Conservation (phyloP, 495 filamentous ascomycete genomes). For the Penicillium crystallinum region DNA sequence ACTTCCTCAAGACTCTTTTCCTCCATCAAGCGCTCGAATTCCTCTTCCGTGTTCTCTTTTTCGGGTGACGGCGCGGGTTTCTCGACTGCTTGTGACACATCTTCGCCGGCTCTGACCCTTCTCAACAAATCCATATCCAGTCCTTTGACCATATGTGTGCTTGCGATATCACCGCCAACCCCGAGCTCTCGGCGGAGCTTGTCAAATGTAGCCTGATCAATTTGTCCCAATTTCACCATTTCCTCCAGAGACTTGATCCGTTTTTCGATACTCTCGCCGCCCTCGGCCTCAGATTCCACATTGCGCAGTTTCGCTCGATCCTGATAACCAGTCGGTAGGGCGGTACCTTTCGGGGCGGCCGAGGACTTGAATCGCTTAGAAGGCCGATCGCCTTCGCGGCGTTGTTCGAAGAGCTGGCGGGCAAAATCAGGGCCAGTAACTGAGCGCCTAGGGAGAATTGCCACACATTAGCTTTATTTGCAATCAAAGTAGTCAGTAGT, state of each 20-base stretch:
- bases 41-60: constrained; percentile 59
- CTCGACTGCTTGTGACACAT: constrained; percentile 41
- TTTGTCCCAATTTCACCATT: constrained; percentile 73
- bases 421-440: constrained; percentile 69
- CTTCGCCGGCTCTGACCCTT: constrained; percentile 66
- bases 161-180: constrained; percentile 71
- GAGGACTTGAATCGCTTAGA: constrained; percentile 69
- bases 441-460: constrained; percentile 52
- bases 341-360: constrained; percentile 78
- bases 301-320: constrained; percentile 65
- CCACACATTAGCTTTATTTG: constrained; percentile 14
- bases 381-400: constrained; percentile 45
- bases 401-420: constrained; percentile 77
- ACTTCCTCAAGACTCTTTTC: constrained; percentile 56
- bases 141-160: constrained; percentile 86
- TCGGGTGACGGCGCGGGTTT: constrained; percentile 12
- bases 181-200: constrained; percentile 63
- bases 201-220: constrained; percentile 70
- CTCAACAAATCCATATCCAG: constrained; percentile 79
- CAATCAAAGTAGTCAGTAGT: not conserved
- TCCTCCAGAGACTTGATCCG: constrained; percentile 78
- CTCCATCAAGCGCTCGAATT: constrained; percentile 66
- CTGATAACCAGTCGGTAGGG: constrained; percentile 71
- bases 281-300: constrained; percentile 28
- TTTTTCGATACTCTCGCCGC: constrained; percentile 46